phyloP scores from a whole-genome alignment of 331 rosid genomes.

The Erythrophleum ivorense region DNA sequence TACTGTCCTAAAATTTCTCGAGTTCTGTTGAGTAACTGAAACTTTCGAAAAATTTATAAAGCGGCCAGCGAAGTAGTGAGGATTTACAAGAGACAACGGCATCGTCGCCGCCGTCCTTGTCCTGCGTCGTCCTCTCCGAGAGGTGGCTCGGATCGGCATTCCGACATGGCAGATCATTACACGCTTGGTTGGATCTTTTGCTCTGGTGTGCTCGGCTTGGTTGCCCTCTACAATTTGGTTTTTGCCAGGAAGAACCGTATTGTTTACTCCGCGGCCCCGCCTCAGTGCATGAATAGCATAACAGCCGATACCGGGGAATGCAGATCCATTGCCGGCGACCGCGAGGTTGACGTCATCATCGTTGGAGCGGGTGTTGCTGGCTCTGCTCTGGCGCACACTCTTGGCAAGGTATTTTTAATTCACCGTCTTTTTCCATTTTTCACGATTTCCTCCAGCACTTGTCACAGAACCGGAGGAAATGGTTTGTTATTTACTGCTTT shows the following conservation, averaged over 20 bases:
- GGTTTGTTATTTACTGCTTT: not conserved
- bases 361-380: constrained; percentile 99
- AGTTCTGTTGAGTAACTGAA: constrained; percentile 24
- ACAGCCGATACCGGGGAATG: constrained; percentile 61
- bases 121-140: not conserved
- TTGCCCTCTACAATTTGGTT: constrained; percentile 48
- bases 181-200: constrained; percentile 58
- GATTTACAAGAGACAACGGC: constrained; percentile 35
- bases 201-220: constrained; percentile 45
- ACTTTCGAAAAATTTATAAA: not conserved
- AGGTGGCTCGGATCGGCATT: constrained; percentile 43
- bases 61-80: constrained; percentile 34
- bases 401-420: constrained; percentile 68
- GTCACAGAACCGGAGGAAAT: constrained; percentile 1
- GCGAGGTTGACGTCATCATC: constrained; percentile 68
- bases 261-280: constrained; percentile 35
- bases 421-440: not conserved
- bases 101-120: constrained; percentile 37
- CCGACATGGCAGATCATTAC: constrained; percentile 59
- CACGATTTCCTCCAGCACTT: not conserved
- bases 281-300: constrained; percentile 46
- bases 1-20: not conserved
- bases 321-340: constrained; percentile 48
- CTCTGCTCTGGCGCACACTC: constrained; percentile 91
- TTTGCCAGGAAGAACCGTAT: constrained; percentile 31